These are phyloP conservation scores for Mycena metata DNA, from an alignment of 768 basidiomycete genomes.

Conservation along the genomic window DNA sequence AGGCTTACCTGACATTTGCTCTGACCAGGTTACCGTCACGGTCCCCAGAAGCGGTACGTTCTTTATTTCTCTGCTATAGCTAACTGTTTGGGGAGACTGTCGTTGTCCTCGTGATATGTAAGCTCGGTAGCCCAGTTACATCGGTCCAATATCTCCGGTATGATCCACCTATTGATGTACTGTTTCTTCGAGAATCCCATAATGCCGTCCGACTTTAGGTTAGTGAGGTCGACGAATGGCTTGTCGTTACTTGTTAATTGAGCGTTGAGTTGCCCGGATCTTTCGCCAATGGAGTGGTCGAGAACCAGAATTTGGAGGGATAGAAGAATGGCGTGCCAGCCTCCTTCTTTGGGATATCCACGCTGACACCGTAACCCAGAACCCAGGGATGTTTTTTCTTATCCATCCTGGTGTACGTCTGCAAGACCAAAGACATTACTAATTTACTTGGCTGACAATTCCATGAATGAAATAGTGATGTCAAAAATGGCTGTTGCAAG, in stretches of 20 bases:
- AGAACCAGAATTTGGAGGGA: conserved; percentile 7
- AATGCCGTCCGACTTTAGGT: not conserved
- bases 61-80: not conserved
- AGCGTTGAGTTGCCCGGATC: conserved; percentile 2
- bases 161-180: conserved; percentile 8
- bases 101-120: not conserved
- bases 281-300: not conserved
- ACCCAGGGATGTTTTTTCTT: conserved; percentile 1
- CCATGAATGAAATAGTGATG: not conserved
- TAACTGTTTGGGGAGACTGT: not conserved
- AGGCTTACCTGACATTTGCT: not conserved
- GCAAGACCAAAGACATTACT: not conserved
- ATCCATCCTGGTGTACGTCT: not conserved
- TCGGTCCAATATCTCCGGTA: not conserved
- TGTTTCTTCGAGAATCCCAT: conserved; percentile 4
- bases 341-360: conserved; percentile 7
- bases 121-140: conserved; percentile 1
- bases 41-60: too few relatives aligned
- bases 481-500: too few relatives aligned
- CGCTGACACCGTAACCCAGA: conserved; percentile 6
- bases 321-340: conserved; percentile 5
- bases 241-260: conserved; percentile 3
- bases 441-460: not conserved
- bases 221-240: conserved; percentile 4
- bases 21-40: not conserved